Conservation (phyloP, 1,139 yeast genomes). For the Lodderomyces jiufengensis region DNA sequence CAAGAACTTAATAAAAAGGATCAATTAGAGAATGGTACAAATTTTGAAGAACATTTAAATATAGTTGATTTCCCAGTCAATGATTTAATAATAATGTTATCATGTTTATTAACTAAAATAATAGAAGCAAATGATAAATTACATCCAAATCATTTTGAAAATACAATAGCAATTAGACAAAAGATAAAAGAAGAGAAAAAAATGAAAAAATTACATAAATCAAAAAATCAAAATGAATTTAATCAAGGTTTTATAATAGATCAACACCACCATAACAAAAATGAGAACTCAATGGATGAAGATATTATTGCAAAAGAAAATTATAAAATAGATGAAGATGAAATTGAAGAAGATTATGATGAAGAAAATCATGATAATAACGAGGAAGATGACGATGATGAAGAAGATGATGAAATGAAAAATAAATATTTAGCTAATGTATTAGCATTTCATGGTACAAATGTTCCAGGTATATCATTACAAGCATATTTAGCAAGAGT, state of each 20-base stretch:
- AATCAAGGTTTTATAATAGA: conserved; percentile 11
- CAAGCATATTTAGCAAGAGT: conserved; percentile 88
- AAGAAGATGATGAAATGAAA: conserved; percentile 44
- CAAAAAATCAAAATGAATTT: conserved; percentile 13
- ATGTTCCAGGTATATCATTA: conserved; percentile 88
- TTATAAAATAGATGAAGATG: conserved; percentile 19
- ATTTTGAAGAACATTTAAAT: conserved; percentile 56
- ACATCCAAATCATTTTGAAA: conserved; percentile 67
- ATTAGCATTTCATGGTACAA: conserved; percentile 90
- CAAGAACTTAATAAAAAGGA: conserved; percentile 29
- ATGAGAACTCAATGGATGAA: conserved; percentile 10
- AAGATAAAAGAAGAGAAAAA: conserved; percentile 38
- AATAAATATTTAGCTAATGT: conserved; percentile 68
- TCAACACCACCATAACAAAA: no score
- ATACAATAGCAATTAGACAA: conserved; percentile 46
- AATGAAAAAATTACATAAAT: conserved; percentile 23
- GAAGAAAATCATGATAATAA: conserved; percentile 8
- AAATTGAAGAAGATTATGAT: conserved; percentile 12
- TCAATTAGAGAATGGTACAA: conserved; percentile 14
- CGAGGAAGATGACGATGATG: conserved; percentile 30
- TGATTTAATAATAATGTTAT: conserved; percentile 77
- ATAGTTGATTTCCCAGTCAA: conserved; percentile 82
- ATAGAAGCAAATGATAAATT: conserved; percentile 88
- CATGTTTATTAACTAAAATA: conserved; percentile 79
- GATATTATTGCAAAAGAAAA: conserved; percentile 10